Evolutionary conservation across 1,284 basidiomycete species (phyloP), one percentile per base, ranked within the genome.

Genomic region (Dichomitus squalens): DNA sequence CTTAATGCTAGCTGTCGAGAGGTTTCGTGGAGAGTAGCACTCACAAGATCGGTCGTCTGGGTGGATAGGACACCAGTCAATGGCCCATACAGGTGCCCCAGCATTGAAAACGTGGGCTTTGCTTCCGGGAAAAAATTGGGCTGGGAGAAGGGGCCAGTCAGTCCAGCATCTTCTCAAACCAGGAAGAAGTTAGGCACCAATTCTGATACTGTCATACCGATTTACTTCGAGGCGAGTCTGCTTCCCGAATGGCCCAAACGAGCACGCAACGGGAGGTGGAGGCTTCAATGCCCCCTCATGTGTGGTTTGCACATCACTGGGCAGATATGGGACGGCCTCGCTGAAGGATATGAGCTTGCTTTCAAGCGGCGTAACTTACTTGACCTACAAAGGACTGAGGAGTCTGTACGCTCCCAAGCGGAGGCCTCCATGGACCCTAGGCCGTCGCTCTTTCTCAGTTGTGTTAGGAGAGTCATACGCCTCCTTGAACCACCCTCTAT

Each of bases 21-120:
- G n/a, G n/a, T 18, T 36, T 27, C 21, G 11, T 14, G 16, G 3
- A 8, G 7, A 29, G 44, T 4, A 8, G 23, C n/a, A 68, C 78
- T 60, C 61, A 90, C 90, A 67, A 48, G 73, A 64, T 50, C 86
- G 80, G 51, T 89, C 85, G 25, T 79, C 75, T 23, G 81, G 76
- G 58, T 89, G 81, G 18, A 87, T 85, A 1, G 95, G 94, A 70
- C 93, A 94, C 94, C 95, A 97, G 66, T 95, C 93, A 18, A 96
- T 69, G 0, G 86, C 91, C 87, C 90, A 94, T 14, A 93, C 89
- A 0, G 92, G 90, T 2, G 87, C 88, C 1, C 95, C 95, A 0
- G 90, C 88, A 60, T 88, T 90, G 72, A 96, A 88, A 0, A 93
- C 75, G 60, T 88, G 81, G 0, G 86, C 78, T 29, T 79, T 74